phyloP scores from a whole-genome alignment of 164 flowering plant species.

The Buxus sempervirens region DNA sequence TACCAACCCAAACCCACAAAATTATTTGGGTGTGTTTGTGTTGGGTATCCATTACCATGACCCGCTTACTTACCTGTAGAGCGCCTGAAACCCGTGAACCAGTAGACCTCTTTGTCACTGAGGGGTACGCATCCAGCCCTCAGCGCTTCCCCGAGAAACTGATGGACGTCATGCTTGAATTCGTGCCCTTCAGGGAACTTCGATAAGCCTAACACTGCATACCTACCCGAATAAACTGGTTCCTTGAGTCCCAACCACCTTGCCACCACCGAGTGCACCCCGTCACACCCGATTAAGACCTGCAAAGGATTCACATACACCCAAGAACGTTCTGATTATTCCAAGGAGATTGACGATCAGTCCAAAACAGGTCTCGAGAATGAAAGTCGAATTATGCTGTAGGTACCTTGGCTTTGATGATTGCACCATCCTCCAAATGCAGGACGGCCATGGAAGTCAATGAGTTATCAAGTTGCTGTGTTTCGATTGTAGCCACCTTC shows the following conservation, averaged over 20 bases:
- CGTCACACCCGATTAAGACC: constrained; percentile 60
- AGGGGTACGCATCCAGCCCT: constrained; percentile 39
- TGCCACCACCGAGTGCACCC: constrained; percentile 53
- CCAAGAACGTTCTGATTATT: neutral
- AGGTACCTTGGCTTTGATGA: constrained; percentile 9
- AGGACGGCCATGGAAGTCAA: neutral
- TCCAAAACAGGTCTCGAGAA: no score
- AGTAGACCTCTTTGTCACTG: constrained; percentile 34
- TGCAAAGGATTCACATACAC: constrained; percentile 1
- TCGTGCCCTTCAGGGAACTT: constrained; percentile 46
- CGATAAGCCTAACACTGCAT: constrained; percentile 40
- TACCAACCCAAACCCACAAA: no score
- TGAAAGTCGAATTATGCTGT: no score
- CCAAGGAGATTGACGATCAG: no score
- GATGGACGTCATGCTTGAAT: constrained; percentile 25
- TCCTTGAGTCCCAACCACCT: constrained; percentile 39
- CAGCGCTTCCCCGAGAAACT: constrained; percentile 19
- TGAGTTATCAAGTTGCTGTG: neutral
- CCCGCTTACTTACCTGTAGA: no score
- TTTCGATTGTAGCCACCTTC: neutral
- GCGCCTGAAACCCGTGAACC: constrained; percentile 19
- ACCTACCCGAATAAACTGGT: constrained; percentile 39
- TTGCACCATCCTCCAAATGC: constrained; percentile 9
- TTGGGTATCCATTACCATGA: no score
- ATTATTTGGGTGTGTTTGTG: no score